Conservation (phyloP, 2,329 filamentous ascomycete species). For the Colletotrichum sp. region DNA sequence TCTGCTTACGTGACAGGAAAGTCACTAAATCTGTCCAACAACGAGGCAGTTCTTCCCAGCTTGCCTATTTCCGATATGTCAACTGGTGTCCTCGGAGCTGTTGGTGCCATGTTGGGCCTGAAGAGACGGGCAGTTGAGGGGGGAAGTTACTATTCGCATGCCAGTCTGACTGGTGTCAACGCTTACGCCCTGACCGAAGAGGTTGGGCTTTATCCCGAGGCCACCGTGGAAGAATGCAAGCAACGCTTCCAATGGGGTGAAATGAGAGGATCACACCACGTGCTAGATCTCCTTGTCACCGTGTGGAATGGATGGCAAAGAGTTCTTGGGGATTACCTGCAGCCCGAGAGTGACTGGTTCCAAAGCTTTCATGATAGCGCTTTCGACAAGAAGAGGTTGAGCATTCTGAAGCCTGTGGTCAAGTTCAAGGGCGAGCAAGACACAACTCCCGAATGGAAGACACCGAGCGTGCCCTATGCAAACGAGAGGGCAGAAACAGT, state of each 20-base stretch:
- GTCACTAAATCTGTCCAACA: slow-evolving; percentile 27
- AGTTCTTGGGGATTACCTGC: not conserved
- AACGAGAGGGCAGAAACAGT: not conserved
- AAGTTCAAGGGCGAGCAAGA: slow-evolving; percentile 1
- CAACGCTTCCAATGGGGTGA: slow-evolving; percentile 12
- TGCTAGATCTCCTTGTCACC: slow-evolving; percentile 6
- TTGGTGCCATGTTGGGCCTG: slow-evolving; percentile 35
- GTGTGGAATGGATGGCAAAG: slow-evolving; percentile 10
- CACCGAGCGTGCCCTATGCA: slow-evolving; percentile 3
- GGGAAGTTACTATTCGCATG: slow-evolving; percentile 34
- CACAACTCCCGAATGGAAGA: slow-evolving; percentile 5
- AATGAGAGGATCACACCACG: slow-evolving; percentile 12
- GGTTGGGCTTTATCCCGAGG: slow-evolving; percentile 33
- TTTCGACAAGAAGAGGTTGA: not conserved
- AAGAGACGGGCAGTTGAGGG: slow-evolving; percentile 34
- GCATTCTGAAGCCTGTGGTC: slow-evolving; percentile 2
- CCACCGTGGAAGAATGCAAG: slow-evolving; percentile 7
- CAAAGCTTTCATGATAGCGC: not conserved
- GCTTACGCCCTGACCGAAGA: slow-evolving; percentile 30
- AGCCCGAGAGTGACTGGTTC: slow-evolving; percentile 8
- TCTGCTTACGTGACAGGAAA: slow-evolving; percentile 35
- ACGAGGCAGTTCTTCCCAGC: slow-evolving; percentile 33
- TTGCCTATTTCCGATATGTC: slow-evolving; percentile 41
- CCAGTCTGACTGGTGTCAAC: slow-evolving; percentile 32
- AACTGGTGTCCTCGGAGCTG: slow-evolving; percentile 34